A percentile compares a stretch with the other conserved stretches of the same genome.
These are phyloP conservation scores for Phytophthora syringae DNA, from an alignment of 352 stramenopile species.

Conservation along the genomic window DNA sequence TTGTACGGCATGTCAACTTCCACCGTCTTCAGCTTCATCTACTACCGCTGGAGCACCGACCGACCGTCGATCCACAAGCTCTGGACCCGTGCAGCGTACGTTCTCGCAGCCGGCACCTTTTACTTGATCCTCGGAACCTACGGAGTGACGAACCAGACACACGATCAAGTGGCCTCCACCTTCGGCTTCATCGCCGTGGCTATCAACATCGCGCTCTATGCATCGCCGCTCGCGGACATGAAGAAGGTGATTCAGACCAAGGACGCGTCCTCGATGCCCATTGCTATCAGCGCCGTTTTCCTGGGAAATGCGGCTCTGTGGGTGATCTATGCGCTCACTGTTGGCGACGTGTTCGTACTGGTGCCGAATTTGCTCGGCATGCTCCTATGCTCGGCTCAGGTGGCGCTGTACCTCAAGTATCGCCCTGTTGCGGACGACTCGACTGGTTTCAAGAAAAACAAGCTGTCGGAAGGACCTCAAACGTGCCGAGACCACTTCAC, in stretches of 20 bases:
- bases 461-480: conserved; percentile 12
- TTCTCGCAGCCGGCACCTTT: conserved; percentile 21
- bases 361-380: conserved; percentile 40
- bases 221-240: conserved; percentile 38
- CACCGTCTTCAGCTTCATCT: conserved; percentile 38
- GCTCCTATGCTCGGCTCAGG: conserved; percentile 33
- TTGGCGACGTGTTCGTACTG: conserved; percentile 36
- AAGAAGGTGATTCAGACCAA: conserved; percentile 44
- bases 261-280: conserved; percentile 35
- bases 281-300: conserved; percentile 36
- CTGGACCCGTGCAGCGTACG: conserved; percentile 19
- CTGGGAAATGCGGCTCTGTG: conserved; percentile 39
- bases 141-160: conserved; percentile 38
- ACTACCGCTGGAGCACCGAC: conserved; percentile 36
- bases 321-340: conserved; percentile 32
- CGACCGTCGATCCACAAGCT: conserved; percentile 28
- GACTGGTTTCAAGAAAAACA: conserved; percentile 23
- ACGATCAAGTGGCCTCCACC: conserved; percentile 28
- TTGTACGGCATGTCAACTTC: conserved; percentile 33
- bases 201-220: conserved; percentile 40
- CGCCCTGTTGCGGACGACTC: conserved; percentile 16
- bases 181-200: conserved; percentile 37
- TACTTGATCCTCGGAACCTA: conserved; percentile 36
- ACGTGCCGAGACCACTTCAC: conserved; percentile 6
- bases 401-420: conserved; percentile 40